Conservation (phyloP, 1,139 yeast species). For the Taiozyma sp. region DNA sequence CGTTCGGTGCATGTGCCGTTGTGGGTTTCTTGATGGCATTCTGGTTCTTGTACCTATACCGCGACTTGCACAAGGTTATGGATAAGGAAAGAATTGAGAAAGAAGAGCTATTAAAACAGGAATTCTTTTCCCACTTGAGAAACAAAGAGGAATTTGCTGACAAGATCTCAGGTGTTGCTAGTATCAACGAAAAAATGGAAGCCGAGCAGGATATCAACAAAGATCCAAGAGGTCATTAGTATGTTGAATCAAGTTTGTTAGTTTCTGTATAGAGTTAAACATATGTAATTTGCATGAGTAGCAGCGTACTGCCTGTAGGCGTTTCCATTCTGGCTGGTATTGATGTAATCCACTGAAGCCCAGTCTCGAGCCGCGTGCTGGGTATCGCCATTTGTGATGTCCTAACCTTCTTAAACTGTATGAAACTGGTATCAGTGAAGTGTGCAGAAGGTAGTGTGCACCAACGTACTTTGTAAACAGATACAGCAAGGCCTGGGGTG, state of each 20-base stretch:
- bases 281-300: background rate
- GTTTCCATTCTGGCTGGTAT: too few relatives aligned
- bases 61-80: constrained; percentile 49
- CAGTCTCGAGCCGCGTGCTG: too few relatives aligned
- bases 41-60: constrained; percentile 40
- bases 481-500: too few relatives aligned
- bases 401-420: too few relatives aligned
- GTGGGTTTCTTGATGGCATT: constrained; percentile 40
- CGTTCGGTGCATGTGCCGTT: constrained; percentile 45
- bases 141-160: background rate
- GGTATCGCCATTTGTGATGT: too few relatives aligned
- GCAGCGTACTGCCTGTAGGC: too few relatives aligned
- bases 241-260: too few relatives aligned
- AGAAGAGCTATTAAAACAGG: constrained; percentile 11
- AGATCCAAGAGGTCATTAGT: background rate
- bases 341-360: constrained; percentile 28
- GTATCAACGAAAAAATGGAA: background rate
- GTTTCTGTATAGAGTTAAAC: background rate
- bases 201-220: background rate
- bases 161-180: background rate
- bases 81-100: constrained; percentile 31
- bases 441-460: too few relatives aligned
- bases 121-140: constrained; percentile 6
- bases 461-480: too few relatives aligned
- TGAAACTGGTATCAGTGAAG: too few relatives aligned